phyloP scores from a whole-genome alignment of 2,329 filamentous ascomycete genomes.

The Teratosphaeria pseudoeucalypti region DNA sequence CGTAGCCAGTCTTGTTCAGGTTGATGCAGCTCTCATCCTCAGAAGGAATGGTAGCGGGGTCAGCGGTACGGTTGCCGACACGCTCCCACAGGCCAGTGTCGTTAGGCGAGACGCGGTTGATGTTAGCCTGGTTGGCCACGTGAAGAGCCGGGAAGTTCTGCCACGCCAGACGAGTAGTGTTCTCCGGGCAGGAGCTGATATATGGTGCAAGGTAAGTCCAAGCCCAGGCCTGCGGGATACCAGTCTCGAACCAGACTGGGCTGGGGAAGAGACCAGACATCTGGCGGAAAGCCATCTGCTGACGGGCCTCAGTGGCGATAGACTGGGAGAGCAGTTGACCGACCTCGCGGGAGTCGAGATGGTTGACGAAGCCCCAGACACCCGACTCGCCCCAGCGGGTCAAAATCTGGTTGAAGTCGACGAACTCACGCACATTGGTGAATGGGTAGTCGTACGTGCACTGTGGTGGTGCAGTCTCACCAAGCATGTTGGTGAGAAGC shows the following conservation, averaged over 20 bases:
- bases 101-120: slow-evolving; percentile 55
- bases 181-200: slow-evolving; percentile 63
- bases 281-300: slow-evolving; percentile 77
- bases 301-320: slow-evolving; percentile 68
- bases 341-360: slow-evolving; percentile 65
- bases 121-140: slow-evolving; percentile 68
- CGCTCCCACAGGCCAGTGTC: slow-evolving; percentile 54
- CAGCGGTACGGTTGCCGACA: slow-evolving; percentile 47
- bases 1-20: slow-evolving; percentile 42
- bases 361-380: slow-evolving; percentile 70
- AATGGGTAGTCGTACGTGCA: slow-evolving; percentile 78
- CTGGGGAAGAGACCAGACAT: slow-evolving; percentile 70
- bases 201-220: slow-evolving; percentile 76
- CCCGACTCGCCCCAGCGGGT: slow-evolving; percentile 71
- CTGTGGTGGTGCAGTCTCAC: slow-evolving; percentile 56
- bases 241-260: slow-evolving; percentile 72
- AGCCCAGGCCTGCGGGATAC: slow-evolving; percentile 73
- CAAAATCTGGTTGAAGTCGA: slow-evolving; percentile 80
- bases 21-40: slow-evolving; percentile 47
- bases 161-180: slow-evolving; percentile 68
- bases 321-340: slow-evolving; percentile 64
- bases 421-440: slow-evolving; percentile 61
- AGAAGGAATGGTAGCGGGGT: slow-evolving; percentile 40
- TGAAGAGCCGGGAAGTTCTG: slow-evolving; percentile 69
- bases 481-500: slow-evolving; percentile 67